Base-by-base conservation (phyloP, 1,284 basidiomycete species). In the Fomitopsis palustris region DNA sequence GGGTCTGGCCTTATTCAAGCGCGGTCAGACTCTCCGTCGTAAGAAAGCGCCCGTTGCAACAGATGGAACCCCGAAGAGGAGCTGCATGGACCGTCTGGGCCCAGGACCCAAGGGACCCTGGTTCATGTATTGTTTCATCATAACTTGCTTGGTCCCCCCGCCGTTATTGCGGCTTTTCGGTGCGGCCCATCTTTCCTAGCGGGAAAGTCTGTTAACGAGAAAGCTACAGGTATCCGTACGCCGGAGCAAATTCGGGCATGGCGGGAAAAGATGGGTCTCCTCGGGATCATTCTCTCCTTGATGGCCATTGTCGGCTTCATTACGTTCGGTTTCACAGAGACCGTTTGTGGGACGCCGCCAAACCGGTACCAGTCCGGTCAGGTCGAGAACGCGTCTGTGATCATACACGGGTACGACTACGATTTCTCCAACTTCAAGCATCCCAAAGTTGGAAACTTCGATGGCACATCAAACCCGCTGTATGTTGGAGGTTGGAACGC, bases 241-340 rank as follows among this genome's bases (percentile, higher is more conserved):
- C 92, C 95, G 0, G 97, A 99, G 66, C 92, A 93, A 67, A 95
- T 96, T 74, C 87, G 95, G 56, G 96, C 96, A 43, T 99, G 96
- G 93, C 84, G 97, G 63, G 96, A 99, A 77, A 99, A 99, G 81
- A 96, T 98, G 75, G 96, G 96, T 37, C 84, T 99, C 33, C 79
- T 99, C 59, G 79, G 81, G 64, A 83, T 98, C 74, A 93, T 97
- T 67, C 72, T 85, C 17, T 8, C 74, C 21, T 84, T 95, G 65
- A 98, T 99, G 96, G 90, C 90, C 23, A 84, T 81, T 52, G 97
- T 99, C 71, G 96, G 96, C 74, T 99, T 95, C 84, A 82, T 99
- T 72, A 99, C 96, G 2, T 99, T 99, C 76, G 96, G 97, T n/a
- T 99, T 99, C 80, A 98, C 96, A 4, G 86, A 95, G 70, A 79